A percentile compares a stretch with the other conserved stretches of the same genome.
Conservation (phyloP, 1,139 yeast species). For the Yamadazyma aaseri region DNA sequence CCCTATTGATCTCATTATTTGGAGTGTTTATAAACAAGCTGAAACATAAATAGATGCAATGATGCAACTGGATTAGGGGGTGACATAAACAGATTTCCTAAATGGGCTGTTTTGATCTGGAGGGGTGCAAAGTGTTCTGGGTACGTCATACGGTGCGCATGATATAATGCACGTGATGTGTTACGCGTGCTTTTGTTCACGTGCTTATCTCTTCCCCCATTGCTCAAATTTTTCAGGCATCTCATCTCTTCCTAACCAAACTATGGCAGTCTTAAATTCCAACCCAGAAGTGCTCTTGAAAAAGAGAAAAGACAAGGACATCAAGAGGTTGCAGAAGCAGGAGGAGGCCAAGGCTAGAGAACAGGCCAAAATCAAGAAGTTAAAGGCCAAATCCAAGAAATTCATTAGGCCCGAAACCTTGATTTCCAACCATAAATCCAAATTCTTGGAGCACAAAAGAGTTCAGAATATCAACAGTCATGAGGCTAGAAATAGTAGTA, state of each 20-base stretch:
- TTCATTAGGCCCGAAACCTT: constrained; percentile 74
- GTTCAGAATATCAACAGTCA: constrained; percentile 57
- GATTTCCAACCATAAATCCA: constrained; percentile 62
- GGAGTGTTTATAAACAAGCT: not conserved
- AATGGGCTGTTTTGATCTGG: not conserved
- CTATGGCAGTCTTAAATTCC: constrained; percentile 56
- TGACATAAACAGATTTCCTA: not conserved
- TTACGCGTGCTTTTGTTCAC: not conserved
- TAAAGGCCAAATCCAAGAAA: constrained; percentile 39
- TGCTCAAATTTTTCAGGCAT: constrained; percentile 8
- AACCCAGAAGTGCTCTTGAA: constrained; percentile 75
- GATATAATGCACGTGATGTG: constrained; percentile 3
- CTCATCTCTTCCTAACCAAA: constrained; percentile 17
- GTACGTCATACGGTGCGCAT: no score
- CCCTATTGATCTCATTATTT: not conserved
- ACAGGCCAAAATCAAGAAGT: constrained; percentile 32
- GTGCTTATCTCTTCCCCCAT: not conserved
- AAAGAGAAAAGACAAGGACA: constrained; percentile 75
- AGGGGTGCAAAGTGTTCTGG: no score
- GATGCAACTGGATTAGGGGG: not conserved
- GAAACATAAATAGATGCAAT: not conserved
- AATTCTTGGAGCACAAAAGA: constrained; percentile 66
- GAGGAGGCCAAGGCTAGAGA: constrained; percentile 39
- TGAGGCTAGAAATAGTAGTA: constrained; percentile 28
- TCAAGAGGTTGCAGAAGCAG: constrained; percentile 65